Evolutionary conservation across 169 alveolate species (phyloP).

Genomic region (Nephromyces sp.): DNA sequence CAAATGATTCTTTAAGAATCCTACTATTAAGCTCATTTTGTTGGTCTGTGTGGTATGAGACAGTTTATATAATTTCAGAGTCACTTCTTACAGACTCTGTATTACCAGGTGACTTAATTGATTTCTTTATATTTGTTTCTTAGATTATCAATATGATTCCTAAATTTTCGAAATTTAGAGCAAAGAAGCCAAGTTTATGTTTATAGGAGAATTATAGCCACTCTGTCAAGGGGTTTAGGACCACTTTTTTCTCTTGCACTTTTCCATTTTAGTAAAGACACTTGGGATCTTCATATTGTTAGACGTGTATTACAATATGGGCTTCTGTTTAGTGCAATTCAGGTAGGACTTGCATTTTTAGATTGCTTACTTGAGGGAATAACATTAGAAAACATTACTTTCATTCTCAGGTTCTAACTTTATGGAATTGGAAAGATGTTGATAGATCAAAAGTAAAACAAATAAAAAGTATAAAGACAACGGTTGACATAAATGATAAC

Average conservation of each 20-base stretch:
- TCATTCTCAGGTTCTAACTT: background rate
- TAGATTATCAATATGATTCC: background rate
- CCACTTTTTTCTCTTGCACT: slow-evolving; percentile 3
- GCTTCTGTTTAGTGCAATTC: background rate
- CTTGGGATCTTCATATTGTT: slow-evolving; percentile 4
- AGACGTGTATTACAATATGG: slow-evolving; percentile 2
- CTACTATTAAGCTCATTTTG: background rate
- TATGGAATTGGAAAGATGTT: background rate
- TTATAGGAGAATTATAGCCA: background rate
- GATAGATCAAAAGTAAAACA: no score
- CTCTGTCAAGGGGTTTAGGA: slow-evolving; percentile 20
- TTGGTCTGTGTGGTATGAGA: background rate
- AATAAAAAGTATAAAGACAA: no score
- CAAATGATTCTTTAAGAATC: background rate
- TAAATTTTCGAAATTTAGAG: background rate
- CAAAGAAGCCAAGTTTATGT: slow-evolving; percentile 8
- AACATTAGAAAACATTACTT: background rate
- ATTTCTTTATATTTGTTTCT: background rate
- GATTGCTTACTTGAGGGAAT: no score
- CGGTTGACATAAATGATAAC: background rate
- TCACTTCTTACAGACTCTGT: background rate
- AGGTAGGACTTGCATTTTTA: slow-evolving; percentile 3
- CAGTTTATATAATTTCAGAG: background rate
- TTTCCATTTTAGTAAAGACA: background rate
- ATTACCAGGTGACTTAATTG: background rate